Evolutionary conservation across 441 rosid genomes (phyloP).

Genomic region (Gossypium aridum): DNA sequence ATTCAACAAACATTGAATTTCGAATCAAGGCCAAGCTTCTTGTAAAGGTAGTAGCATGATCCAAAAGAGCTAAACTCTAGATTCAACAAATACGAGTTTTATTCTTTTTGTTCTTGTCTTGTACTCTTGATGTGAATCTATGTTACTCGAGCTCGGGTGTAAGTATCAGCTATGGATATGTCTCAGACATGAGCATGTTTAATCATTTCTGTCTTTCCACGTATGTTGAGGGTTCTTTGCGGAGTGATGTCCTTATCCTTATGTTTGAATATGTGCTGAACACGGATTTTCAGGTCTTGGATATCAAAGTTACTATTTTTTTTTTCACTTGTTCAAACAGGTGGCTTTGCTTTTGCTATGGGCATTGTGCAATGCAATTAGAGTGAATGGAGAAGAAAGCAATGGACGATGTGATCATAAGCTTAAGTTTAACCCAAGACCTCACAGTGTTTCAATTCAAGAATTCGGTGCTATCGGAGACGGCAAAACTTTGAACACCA

Average conservation of each 20-base stretch:
- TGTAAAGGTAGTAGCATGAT: background rate
- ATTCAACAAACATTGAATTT: too few relatives aligned
- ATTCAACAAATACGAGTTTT: background rate
- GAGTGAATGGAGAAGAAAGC: conserved; percentile 34
- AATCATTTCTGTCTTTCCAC: background rate
- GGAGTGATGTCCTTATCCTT: too few relatives aligned
- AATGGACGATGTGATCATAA: conserved; percentile 40
- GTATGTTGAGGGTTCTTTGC: too few relatives aligned
- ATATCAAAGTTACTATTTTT: background rate
- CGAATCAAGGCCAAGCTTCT: background rate
- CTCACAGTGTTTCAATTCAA: conserved; percentile 83
- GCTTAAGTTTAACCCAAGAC: conserved; percentile 58
- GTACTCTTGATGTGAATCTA: background rate
- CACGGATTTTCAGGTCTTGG: too few relatives aligned
- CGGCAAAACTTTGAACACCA: conserved; percentile 74
- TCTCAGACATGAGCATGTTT: too few relatives aligned
- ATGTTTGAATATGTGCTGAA: too few relatives aligned
- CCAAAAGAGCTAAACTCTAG: background rate
- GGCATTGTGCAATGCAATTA: conserved; percentile 53
- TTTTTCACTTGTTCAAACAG: conserved; percentile 23
- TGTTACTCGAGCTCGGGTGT: too few relatives aligned
- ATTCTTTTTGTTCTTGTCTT: background rate
- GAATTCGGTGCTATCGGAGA: conserved; percentile 97
- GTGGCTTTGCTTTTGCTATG: conserved; percentile 90
- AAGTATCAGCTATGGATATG: background rate